Evolutionary conservation across 306 rosid species (phyloP).

Genomic region (Lathyrus aphaca): DNA sequence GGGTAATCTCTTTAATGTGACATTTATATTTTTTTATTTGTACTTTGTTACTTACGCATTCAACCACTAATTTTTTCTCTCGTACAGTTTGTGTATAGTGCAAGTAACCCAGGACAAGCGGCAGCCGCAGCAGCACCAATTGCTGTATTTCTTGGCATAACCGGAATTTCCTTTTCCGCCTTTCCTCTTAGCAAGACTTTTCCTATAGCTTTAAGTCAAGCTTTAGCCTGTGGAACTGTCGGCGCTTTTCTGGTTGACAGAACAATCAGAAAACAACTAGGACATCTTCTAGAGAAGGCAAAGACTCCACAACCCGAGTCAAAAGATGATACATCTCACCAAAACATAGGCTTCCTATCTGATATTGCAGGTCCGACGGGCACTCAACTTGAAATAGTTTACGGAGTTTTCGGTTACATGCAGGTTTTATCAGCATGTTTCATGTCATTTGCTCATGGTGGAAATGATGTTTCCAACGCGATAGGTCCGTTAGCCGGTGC

Average conservation of each 20-base stretch:
- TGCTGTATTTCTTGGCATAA: constrained; percentile 78
- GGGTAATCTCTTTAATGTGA: constrained; percentile 63
- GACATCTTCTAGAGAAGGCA: constrained; percentile 75
- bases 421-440: constrained; percentile 96
- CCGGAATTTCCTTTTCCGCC: constrained; percentile 72
- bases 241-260: constrained; percentile 72
- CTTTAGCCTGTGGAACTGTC: constrained; percentile 69
- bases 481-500: constrained; percentile 96
- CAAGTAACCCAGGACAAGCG: constrained; percentile 94
- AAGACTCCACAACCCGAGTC: constrained; percentile 43
- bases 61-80: constrained; percentile 13
- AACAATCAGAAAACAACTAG: constrained; percentile 80
- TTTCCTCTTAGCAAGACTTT: constrained; percentile 74
- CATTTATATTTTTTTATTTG: neutral
- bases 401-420: constrained; percentile 95
- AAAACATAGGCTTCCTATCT: constrained; percentile 71
- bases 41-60: constrained; percentile 31
- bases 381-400: constrained; percentile 84
- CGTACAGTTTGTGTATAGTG: constrained; percentile 89
- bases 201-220: constrained; percentile 62
- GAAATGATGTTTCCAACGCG: constrained; percentile 97
- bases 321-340: constrained; percentile 46
- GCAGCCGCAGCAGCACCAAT: constrained; percentile 96
- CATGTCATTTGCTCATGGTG: constrained; percentile 99
- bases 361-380: constrained; percentile 93